Evolutionary conservation across 441 rosid genomes (phyloP).

Genomic region (Adansonia rubrostipa): DNA sequence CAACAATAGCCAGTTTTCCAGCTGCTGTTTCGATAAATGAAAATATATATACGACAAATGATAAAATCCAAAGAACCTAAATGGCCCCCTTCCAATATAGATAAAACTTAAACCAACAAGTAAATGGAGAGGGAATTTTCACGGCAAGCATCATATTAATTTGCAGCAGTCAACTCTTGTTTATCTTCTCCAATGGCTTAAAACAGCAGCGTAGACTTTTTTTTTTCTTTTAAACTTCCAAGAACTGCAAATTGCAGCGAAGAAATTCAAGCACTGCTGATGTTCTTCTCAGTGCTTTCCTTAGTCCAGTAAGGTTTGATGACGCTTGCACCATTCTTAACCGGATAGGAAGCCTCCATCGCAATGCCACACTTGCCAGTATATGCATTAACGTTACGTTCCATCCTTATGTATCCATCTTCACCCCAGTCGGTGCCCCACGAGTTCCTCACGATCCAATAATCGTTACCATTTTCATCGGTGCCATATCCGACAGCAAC

Average conservation of each 20-base stretch:
- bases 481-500: slow-evolving; percentile 63
- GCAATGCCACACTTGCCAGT: slow-evolving; percentile 71
- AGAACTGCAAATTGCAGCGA: slow-evolving; percentile 37
- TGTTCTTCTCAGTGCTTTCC: slow-evolving; percentile 23
- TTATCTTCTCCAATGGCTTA: background rate
- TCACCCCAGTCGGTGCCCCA: slow-evolving; percentile 75
- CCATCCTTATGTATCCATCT: slow-evolving; percentile 60
- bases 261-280: slow-evolving; percentile 34
- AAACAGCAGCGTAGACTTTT: background rate
- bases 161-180: slow-evolving; percentile 9
- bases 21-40: slow-evolving; percentile 17
- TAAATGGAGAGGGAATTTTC: background rate
- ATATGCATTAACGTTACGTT: slow-evolving; percentile 46
- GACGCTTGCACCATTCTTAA: slow-evolving; percentile 51
- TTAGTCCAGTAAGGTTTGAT: slow-evolving; percentile 18
- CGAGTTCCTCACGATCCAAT: slow-evolving; percentile 73
- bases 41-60: slow-evolving; percentile 24
- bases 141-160: background rate
- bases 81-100: background rate
- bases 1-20: slow-evolving; percentile 1
- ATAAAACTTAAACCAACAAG: slow-evolving; percentile 20
- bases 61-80: slow-evolving; percentile 21
- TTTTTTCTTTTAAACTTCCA: slow-evolving; percentile 27
- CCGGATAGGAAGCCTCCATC: slow-evolving; percentile 71
- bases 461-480: slow-evolving; percentile 52